Base-by-base conservation (phyloP, 148 eudicot genomes). In the Rhododendron kiyosumense region DNA sequence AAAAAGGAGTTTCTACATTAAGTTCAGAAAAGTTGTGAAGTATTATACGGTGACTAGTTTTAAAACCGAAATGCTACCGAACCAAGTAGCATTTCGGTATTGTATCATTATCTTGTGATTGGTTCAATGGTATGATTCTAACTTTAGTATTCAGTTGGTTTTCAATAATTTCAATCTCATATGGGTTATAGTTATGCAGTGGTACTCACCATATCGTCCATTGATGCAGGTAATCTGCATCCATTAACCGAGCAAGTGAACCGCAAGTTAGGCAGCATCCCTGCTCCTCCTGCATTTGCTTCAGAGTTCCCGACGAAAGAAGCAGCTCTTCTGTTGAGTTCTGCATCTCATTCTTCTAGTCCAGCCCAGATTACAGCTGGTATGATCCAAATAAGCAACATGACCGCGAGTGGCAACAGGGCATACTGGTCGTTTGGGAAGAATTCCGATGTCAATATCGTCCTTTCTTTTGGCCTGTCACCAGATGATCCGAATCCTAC, bases 281-380 rank as follows among this genome's bases (percentile, higher is more conserved):
- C 94, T 75, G 96, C 98, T 78, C 96, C 94, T 85, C 92, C 98
- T 73, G 98, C 98, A 61, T 93, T 90, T 88, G 98, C 98, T 51
- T 88, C 96, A 34, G 98, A 97, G 84, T 88, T 93, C 84, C 98
- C 98, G 18, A 61, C 91, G n/a, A 97, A 94, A 87, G 94, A 90
- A 54, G 73, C 91, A 73, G 89, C 85, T 26, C 91, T 91, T 81
- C 91, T 78, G 81, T 67, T 93, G 86, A 90, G 86, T 83, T 92
- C 96, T 80, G 83, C 90, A 24, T 88, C 91, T 30, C 91, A 88
- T 14, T 84, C 96, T 78, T 92, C 96, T 5, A 92, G 87, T 86
- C 85, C 95, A 26, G 87, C 91, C 30, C 93, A 92, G 65, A 91
- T 97, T 69, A 93, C 95, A 52, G 93, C 99, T 86, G 96, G 96